These are phyloP conservation scores for Rhodotorula babjevae DNA, from an alignment of 768 basidiomycete genomes.

Conservation along the genomic window DNA sequence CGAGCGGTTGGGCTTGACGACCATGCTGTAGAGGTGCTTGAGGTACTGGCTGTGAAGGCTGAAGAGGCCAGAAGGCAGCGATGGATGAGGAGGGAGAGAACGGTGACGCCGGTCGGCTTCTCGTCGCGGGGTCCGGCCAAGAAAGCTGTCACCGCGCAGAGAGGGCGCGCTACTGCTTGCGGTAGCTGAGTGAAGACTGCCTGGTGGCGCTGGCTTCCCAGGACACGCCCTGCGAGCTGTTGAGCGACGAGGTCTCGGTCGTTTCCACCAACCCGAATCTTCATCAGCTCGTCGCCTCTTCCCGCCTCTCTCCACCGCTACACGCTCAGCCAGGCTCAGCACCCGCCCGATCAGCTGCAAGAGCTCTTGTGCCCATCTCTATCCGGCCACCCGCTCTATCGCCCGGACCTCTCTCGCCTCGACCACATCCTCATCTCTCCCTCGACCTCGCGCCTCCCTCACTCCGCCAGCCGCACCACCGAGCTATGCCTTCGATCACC, in stretches of 20 bases:
- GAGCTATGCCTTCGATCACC: constrained; percentile 30
- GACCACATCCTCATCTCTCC: neutral
- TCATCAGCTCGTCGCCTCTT: neutral
- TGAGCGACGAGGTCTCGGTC: no score
- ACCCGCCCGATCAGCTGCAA: no score
- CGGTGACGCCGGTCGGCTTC: neutral
- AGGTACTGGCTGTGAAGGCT: neutral
- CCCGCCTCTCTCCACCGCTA: neutral
- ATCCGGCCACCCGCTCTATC: neutral
- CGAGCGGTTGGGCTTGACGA: constrained; percentile 22
- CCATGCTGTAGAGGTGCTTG: constrained; percentile 1
- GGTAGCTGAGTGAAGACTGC: no score
- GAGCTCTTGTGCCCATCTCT: no score
- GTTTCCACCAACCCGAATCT: neutral
- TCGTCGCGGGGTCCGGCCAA: neutral
- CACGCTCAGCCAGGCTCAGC: no score
- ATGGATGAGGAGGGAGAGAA: neutral
- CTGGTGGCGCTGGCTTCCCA: no score
- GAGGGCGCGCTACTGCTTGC: no score
- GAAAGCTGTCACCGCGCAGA: no score
- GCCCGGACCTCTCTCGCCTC: neutral
- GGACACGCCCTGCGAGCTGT: no score
- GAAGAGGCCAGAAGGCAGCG: neutral
- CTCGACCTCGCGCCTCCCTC: no score
- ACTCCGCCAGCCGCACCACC: neutral